Evolutionary conservation across 1,139 yeast genomes (phyloP), one percentile per base, ranked within the genome.

Genomic region (Debaryomyces subglobosus): DNA sequence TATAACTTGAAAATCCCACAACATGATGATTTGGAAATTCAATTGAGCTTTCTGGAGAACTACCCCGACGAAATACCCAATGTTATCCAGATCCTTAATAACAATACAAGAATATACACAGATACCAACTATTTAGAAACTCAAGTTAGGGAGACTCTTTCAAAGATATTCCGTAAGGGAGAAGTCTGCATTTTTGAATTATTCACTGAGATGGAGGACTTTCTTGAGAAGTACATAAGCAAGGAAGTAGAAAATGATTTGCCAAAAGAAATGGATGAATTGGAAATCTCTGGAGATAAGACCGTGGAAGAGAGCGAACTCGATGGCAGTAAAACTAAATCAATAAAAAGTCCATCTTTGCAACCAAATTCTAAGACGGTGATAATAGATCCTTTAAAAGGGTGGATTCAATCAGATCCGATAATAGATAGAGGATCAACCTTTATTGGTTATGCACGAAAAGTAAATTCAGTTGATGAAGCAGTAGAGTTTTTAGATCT

Each of bases 401-500:
- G 86, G 1, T 94, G 99, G 99, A 60, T 69, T 0, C 76, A 77
- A 12, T 86, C 96, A 0, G 95, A 88, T 0, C 87, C 96, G 0
- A 77, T 92, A 1, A 68, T 77, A 1, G 99, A 94, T 64, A 71
- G 98, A 49, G 91, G 89, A 20, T 90, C 97, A 0, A 85, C 90
- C 1, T 94, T 94, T 57, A 78, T 91, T 44, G 98, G 88, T 0
- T 86, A 84, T 63, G 90, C 92, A 0, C 72, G 83, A 39, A 67
- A 64, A 38, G 95, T 84, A 0, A 61, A 71, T 13, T 77, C 86
- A 0, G 84, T 85, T 10, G 82, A 81, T 10, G 90, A 92, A 50
- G 96, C 94, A 0, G 65, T 72, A 48, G 68, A 67, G 6, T 74
- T 71, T 45, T 62, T 94, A 5, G 77, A 75, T 1, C 59, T 69